Conservation (phyloP, 345 rosid genomes). For the Eucalyptus regnans region DNA sequence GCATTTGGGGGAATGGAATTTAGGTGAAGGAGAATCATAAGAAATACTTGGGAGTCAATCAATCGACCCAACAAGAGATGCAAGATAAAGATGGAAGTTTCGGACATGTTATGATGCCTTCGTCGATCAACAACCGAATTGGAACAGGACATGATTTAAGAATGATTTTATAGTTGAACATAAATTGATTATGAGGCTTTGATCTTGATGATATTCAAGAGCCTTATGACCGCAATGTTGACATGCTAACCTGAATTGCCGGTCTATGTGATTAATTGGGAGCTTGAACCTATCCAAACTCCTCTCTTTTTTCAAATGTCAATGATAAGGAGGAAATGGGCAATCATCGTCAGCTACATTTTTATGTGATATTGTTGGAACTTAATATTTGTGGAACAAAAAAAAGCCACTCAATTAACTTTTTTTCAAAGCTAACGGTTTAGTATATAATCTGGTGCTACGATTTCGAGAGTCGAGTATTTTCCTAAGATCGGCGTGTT, state of each 20-base stretch:
- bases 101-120: background rate
- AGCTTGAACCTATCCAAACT: background rate
- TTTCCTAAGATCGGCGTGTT: background rate
- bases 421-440: background rate
- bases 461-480: background rate
- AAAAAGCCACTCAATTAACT: background rate
- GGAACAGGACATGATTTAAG: background rate
- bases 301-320: accelerated
- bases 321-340: background rate
- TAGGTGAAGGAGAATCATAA: background rate
- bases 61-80: background rate
- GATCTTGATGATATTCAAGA: background rate
- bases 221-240: background rate
- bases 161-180: background rate
- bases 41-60: background rate
- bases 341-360: background rate
- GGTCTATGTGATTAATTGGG: background rate
- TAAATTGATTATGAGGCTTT: background rate
- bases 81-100: background rate
- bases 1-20: background rate
- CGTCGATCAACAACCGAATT: background rate
- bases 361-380: background rate
- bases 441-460: accelerated
- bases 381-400: background rate
- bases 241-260: background rate